These are phyloP conservation scores for Blastobotrys serpentis DNA, from an alignment of 1,139 yeast genomes.

Conservation along the genomic window DNA sequence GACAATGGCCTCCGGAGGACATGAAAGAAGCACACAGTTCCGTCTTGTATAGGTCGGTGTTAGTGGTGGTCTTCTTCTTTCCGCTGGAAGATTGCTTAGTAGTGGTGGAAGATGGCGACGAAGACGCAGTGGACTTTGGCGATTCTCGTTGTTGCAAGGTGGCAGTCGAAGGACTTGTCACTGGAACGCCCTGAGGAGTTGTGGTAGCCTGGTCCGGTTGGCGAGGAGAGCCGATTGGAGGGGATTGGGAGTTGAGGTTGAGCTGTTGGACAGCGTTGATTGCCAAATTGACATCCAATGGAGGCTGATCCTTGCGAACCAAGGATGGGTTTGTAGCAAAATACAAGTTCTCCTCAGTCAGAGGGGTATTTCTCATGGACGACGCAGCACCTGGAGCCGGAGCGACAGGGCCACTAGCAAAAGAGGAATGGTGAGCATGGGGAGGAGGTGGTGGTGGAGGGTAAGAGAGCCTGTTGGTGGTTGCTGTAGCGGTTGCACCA, in stretches of 20 bases:
- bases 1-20: conserved; percentile 68
- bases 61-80: conserved; percentile 44
- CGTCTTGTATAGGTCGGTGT: conserved; percentile 80
- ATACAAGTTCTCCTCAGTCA: conserved; percentile 9
- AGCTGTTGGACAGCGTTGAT: conserved; percentile 9
- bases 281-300: conserved; percentile 6
- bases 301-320: not conserved
- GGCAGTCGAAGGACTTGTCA: not conserved
- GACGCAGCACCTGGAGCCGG: no score
- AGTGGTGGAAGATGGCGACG: conserved; percentile 11
- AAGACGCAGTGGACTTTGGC: conserved; percentile 9
- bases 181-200: not conserved
- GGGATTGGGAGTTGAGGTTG: conserved; percentile 2
- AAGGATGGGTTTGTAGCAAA: conserved; percentile 6
- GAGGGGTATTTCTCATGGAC: not conserved
- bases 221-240: conserved; percentile 7
- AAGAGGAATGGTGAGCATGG: no score
- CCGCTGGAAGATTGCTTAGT: conserved; percentile 20
- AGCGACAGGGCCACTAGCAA: no score
- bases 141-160: conserved; percentile 1
- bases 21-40: conserved; percentile 82
- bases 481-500: conserved; percentile 2
- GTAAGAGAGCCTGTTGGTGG: not conserved
- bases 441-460: conserved; percentile 1
- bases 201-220: not conserved